These are phyloP conservation scores for Ogataea salicorniae DNA, from an alignment of 805 yeast species.

Conservation along the genomic window DNA sequence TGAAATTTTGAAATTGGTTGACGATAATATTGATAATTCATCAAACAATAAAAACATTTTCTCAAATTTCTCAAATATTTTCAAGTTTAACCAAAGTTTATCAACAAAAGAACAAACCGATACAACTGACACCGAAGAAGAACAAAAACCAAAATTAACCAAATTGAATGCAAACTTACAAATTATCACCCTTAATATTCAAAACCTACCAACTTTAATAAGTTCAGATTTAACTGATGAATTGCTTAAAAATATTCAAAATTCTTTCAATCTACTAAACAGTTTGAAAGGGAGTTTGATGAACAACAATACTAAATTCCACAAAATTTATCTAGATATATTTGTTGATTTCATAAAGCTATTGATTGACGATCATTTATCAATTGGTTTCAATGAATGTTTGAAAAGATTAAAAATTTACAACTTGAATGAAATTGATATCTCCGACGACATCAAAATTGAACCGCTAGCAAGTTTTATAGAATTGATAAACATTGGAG, in stretches of 20 bases:
- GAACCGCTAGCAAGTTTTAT: constrained; percentile 85
- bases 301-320: constrained; percentile 26
- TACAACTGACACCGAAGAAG: constrained; percentile 25
- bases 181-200: constrained; percentile 68
- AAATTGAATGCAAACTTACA: constrained; percentile 79
- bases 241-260: constrained; percentile 63
- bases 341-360: constrained; percentile 61
- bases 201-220: constrained; percentile 68
- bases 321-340: constrained; percentile 45
- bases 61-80: constrained; percentile 60
- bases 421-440: constrained; percentile 30
- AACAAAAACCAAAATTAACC: constrained; percentile 33
- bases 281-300: constrained; percentile 35
- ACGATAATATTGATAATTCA: constrained; percentile 24
- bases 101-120: constrained; percentile 13
- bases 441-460: constrained; percentile 34
- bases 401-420: constrained; percentile 63
- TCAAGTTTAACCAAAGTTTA: constrained; percentile 32
- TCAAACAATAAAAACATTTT: constrained; percentile 40
- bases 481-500: constrained; percentile 89
- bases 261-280: constrained; percentile 54
- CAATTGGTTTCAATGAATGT: constrained; percentile 81
- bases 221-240: constrained; percentile 76
- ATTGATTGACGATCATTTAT: constrained; percentile 70
- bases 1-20: constrained; percentile 33